Base-by-base conservation (phyloP, 257 asterid genomes). In the Solanum pennellii region DNA sequence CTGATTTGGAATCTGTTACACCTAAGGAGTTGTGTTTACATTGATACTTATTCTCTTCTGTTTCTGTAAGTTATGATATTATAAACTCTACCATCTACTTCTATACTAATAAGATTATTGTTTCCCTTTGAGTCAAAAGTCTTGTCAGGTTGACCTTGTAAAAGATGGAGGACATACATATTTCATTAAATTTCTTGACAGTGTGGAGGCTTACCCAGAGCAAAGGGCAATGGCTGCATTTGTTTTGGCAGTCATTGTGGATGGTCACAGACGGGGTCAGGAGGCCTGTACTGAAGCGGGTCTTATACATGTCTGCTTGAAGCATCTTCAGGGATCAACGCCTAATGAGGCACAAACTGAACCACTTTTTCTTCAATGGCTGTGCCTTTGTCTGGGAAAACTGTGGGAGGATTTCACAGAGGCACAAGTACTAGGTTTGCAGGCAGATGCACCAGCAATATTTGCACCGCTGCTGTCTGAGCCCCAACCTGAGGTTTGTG, bases 161-260 rank as follows among this genome's bases (percentile, higher is more conserved):
- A 97, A 97, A 95, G 99, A 97, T 90, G 94, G 94, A 27, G 99
- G 99, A 37, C 99, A 97, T 86, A 84, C 91, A 39, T 97, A 97
- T 91, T 97, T 97, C 92, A 95, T 96, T 90, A 93, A 92, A 90
- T 97, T 97, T 91, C 98, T 97, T 21, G 99, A 96, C 87, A 95
- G 99, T 88, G 91, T 94, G 86, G 99, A 97, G 85, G 99, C 98
- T 80, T 97, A 92, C 85, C 99, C 99, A 18, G 99, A 97, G 91
- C 99, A 97, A 91, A 96, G 99, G 80, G 99, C 99, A 76, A 97
- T 97, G 99, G 98, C 99, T 92, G 99, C 99, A 79, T 97, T 97
- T 93, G 99, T 95, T 77, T 91, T 97, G 93, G 98, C 99, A 56
- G 99, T 97, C 88, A 95, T 96, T 92, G 98, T 96, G 86, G 99